These are phyloP conservation scores for Posidonia oceanica DNA, from an alignment of 116 monocot species.

Conservation along the genomic window DNA sequence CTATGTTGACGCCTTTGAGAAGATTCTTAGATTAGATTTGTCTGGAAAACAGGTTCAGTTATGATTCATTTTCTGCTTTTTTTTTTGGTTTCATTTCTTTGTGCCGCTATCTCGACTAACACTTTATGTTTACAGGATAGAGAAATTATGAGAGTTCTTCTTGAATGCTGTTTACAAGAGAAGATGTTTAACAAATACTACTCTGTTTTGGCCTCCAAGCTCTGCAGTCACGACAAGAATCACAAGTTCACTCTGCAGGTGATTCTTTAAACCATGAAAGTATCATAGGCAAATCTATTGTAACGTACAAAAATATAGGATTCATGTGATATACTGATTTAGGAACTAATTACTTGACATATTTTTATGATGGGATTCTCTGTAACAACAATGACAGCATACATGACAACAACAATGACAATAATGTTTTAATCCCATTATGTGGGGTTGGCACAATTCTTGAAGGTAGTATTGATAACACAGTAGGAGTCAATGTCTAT, in stretches of 20 bases:
- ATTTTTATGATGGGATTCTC: background rate
- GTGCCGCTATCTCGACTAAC: background rate
- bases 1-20: slow-evolving; percentile 95
- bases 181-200: slow-evolving; percentile 93
- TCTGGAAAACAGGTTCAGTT: slow-evolving; percentile 77
- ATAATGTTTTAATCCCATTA: too few relatives aligned
- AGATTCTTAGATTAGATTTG: slow-evolving; percentile 70
- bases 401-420: too few relatives aligned
- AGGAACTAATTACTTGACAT: background rate
- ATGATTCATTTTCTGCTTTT: background rate
- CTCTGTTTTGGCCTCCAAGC: slow-evolving; percentile 74
- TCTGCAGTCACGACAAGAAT: slow-evolving; percentile 87
- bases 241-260: slow-evolving; percentile 98
- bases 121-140: slow-evolving; percentile 48
- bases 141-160: slow-evolving; percentile 91
- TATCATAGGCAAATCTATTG: background rate
- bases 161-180: slow-evolving; percentile 93
- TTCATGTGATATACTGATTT: background rate
- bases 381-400: background rate
- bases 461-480: too few relatives aligned
- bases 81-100: background rate
- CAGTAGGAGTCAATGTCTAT: too few relatives aligned
- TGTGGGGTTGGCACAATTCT: too few relatives aligned
- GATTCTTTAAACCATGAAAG: background rate
- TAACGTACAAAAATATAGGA: background rate